Percentiles rank a stretch among this genome's conserved stretches.
Evolutionary conservation across 163 green algal genomes (phyloP).

Genomic region (Chlorella variabilis): DNA sequence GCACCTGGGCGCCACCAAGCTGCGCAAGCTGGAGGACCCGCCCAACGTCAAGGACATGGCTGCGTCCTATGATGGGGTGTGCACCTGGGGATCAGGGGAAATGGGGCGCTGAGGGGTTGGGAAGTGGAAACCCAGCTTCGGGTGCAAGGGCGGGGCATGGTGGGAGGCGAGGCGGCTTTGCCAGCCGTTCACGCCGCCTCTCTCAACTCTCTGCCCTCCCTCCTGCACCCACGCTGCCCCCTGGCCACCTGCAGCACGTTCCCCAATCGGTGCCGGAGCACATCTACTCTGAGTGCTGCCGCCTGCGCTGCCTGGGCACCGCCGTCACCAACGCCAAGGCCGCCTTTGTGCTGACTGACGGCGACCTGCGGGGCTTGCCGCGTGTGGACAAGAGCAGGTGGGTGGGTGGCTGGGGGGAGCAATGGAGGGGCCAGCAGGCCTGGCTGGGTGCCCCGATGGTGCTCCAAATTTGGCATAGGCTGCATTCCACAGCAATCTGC

Average conservation of each 20-base stretch:
- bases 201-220: too few relatives aligned
- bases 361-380: neutral
- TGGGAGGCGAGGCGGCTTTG: too few relatives aligned
- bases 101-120: too few relatives aligned
- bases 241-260: neutral
- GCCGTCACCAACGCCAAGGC: slow-evolving; percentile 2
- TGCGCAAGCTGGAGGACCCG: neutral
- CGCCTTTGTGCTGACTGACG: slow-evolving; percentile 12
- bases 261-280: neutral
- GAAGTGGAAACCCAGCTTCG: too few relatives aligned
- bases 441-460: too few relatives aligned
- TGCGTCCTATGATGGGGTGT: neutral
- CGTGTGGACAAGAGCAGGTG: slow-evolving; percentile 29
- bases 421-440: neutral
- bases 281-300: neutral
- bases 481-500: too few relatives aligned
- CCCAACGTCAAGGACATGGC: neutral
- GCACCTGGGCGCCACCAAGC: neutral
- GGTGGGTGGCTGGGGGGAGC: too few relatives aligned
- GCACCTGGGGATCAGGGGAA: too few relatives aligned
- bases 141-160: too few relatives aligned
- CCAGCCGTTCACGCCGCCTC: neutral
- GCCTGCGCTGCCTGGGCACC: neutral
- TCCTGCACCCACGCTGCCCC: neutral
- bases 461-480: too few relatives aligned